These are phyloP conservation scores for Penicillium sp. DNA, from an alignment of 2,329 filamentous ascomycete species.

Conservation along the genomic window DNA sequence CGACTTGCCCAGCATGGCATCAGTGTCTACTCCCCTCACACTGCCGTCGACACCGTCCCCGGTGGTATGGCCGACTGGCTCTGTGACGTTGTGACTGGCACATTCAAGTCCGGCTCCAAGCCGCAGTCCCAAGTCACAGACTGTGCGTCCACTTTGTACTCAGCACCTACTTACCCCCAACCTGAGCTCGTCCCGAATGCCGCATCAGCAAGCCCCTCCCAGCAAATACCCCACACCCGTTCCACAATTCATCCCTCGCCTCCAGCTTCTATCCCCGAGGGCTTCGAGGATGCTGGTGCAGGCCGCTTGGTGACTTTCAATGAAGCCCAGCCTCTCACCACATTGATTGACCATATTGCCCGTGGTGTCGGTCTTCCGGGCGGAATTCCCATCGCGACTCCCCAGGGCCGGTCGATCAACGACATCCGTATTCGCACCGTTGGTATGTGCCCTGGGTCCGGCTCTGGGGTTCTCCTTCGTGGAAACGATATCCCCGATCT, in stretches of 20 bases:
- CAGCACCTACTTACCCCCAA: constrained; percentile 42
- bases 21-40: constrained; percentile 95
- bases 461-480: constrained; percentile 70
- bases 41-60: constrained; percentile 83
- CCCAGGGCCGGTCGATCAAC: constrained; percentile 57
- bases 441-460: constrained; percentile 87
- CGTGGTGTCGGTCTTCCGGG: constrained; percentile 66
- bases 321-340: constrained; percentile 53
- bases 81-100: constrained; percentile 74
- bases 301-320: constrained; percentile 61
- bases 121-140: constrained; percentile 7
- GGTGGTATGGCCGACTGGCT: constrained; percentile 93
- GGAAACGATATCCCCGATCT: constrained; percentile 64
- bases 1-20: constrained; percentile 82
- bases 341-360: constrained; percentile 64
- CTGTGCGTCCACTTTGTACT: constrained; percentile 36
- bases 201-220: constrained; percentile 35
- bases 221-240: constrained; percentile 48
- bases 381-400: constrained; percentile 64
- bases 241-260: constrained; percentile 55
- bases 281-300: constrained; percentile 57
- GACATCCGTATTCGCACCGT: constrained; percentile 66
- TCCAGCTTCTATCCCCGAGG: constrained; percentile 31
- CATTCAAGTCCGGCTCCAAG: constrained; percentile 17
- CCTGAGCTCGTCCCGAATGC: constrained; percentile 25